Evolutionary conservation across 2,329 filamentous ascomycete genomes (phyloP).

Genomic region (Allantophomopsis cytisporea): DNA sequence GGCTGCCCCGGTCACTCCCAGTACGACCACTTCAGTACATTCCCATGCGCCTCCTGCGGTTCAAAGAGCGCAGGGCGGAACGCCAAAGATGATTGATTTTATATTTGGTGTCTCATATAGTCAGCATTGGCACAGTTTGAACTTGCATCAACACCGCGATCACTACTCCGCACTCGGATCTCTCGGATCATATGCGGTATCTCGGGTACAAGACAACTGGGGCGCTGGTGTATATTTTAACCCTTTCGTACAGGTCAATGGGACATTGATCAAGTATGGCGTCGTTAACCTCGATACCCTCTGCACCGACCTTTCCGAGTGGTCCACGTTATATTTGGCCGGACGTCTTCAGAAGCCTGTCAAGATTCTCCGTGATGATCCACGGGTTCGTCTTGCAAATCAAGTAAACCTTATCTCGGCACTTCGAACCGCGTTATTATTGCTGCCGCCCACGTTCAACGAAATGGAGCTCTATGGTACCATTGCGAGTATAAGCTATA

Average conservation of each 20-base stretch:
- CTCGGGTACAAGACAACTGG: conserved; percentile 71
- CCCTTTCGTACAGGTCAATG: conserved; percentile 86
- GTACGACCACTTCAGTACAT: conserved; percentile 49
- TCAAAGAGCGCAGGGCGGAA: conserved; percentile 71
- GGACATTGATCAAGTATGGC: conserved; percentile 93
- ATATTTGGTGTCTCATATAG: conserved; percentile 92
- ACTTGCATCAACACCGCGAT: conserved; percentile 74
- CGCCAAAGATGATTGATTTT: conserved; percentile 96
- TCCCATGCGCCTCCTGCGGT: conserved; percentile 72
- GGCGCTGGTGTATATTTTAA: conserved; percentile 98
- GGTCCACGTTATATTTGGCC: conserved; percentile 93
- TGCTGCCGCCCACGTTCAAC: conserved; percentile 73
- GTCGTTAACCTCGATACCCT: conserved; percentile 90
- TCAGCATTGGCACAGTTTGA: conserved; percentile 94
- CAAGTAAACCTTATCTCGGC: conserved; percentile 92
- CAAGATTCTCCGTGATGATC: conserved; percentile 92
- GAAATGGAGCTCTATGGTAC: conserved; percentile 82
- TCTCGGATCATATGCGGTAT: conserved; percentile 74
- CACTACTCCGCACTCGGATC: conserved; percentile 84
- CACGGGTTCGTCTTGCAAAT: conserved; percentile 82
- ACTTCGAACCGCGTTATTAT: conserved; percentile 73
- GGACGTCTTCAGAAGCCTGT: conserved; percentile 93
- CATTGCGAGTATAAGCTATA: conserved; percentile 85
- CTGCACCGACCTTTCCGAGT: conserved; percentile 72
- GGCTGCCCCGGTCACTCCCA: conserved; percentile 37